phyloP scores from a whole-genome alignment of 2,329 filamentous ascomycete species.

The Neurospora sp. region DNA sequence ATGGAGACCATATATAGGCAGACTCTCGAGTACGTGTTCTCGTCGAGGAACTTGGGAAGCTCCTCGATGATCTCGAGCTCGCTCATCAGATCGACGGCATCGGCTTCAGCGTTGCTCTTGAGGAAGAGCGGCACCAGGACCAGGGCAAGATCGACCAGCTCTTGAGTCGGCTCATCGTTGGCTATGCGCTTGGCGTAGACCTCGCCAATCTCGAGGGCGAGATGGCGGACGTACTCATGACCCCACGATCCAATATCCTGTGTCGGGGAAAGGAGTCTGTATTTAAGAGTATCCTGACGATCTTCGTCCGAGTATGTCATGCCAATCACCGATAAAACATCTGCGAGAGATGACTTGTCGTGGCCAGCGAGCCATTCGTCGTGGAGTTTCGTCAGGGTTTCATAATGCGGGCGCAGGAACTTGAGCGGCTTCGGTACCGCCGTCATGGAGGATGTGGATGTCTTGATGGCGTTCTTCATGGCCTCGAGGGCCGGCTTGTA shows the following conservation, averaged over 20 bases:
- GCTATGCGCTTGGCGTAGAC: slow-evolving; percentile 83
- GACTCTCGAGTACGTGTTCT: slow-evolving; percentile 85
- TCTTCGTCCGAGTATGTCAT: slow-evolving; percentile 99
- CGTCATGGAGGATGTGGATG: slow-evolving; percentile 98
- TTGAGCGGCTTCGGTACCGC: slow-evolving; percentile 97
- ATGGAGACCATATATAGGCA: slow-evolving; percentile 99
- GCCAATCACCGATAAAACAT: slow-evolving; percentile 92
- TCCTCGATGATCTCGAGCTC: slow-evolving; percentile 96
- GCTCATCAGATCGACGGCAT: slow-evolving; percentile 93
- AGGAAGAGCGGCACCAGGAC: slow-evolving; percentile 88
- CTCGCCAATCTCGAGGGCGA: slow-evolving; percentile 90
- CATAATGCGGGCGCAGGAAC: slow-evolving; percentile 94
- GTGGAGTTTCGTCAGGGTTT: slow-evolving; percentile 76
- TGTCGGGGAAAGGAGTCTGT: slow-evolving; percentile 78
- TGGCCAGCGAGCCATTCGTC: slow-evolving; percentile 78
- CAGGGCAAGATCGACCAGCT: slow-evolving; percentile 75
- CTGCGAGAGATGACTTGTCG: slow-evolving; percentile 82
- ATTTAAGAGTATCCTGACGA: slow-evolving; percentile 91
- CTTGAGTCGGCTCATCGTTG: slow-evolving; percentile 72
- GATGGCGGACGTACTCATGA: slow-evolving; percentile 93
- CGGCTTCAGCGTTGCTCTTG: slow-evolving; percentile 94
- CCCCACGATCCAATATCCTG: slow-evolving; percentile 96
- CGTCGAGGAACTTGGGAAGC: slow-evolving; percentile 80
- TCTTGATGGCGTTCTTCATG: slow-evolving; percentile 98
- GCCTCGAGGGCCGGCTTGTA: slow-evolving; percentile 90